phyloP scores from a whole-genome alignment of 306 rosid genomes.

The Comarum palustre region DNA sequence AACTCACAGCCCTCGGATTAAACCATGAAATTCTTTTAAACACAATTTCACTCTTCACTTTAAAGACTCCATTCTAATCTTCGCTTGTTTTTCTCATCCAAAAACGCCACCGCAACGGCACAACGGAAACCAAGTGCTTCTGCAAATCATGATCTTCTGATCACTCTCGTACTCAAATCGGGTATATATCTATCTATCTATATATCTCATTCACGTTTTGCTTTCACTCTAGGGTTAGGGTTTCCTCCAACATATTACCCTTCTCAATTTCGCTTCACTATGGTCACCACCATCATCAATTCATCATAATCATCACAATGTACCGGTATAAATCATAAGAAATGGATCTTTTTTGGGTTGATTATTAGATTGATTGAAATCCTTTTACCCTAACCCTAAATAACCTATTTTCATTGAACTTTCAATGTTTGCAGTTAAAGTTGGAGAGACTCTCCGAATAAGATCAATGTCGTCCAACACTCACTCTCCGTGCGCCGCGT shows the following conservation, averaged over 20 bases:
- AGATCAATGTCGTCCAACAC: constrained; percentile 53
- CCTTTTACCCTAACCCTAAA: not conserved
- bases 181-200: not conserved
- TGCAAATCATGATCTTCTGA: not conserved
- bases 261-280: not conserved
- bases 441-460: not conserved
- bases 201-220: not conserved
- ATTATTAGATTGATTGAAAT: not conserved
- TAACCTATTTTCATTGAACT: not conserved
- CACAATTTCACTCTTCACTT: not conserved
- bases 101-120: not conserved
- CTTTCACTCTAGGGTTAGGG: constrained; percentile 12
- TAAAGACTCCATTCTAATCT: not conserved
- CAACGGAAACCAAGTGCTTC: not conserved
- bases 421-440: not conserved
- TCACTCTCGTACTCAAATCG: not conserved
- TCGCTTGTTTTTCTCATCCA: constrained; percentile 3
- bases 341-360: constrained; percentile 6
- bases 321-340: not conserved
- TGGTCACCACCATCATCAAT: not conserved
- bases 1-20: not conserved
- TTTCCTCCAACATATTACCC: not conserved
- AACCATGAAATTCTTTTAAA: not conserved
- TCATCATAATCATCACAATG: not conserved
- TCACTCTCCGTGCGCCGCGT: constrained; percentile 80